Base-by-base conservation (phyloP, 768 basidiomycete species). In the Lentinula lateritia region DNA sequence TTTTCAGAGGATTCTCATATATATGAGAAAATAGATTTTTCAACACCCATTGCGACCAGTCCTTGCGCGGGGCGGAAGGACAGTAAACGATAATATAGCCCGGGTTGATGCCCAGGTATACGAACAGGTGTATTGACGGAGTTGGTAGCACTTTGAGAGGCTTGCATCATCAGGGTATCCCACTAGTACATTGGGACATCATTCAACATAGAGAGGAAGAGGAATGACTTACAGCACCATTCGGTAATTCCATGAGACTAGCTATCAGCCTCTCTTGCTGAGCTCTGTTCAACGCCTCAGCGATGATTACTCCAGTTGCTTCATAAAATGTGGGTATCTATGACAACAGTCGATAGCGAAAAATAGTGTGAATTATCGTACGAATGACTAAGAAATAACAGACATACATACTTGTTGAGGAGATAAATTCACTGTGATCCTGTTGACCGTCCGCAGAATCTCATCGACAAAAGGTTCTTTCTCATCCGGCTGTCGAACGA, bases 301-400 rank as follows among this genome's bases (percentile, higher is more conserved):
- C 84, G 64, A 91, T 88, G 88, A 90, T 90, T 74, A 90, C 87
- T 5, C 89, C 89, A 35, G 90, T 83, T 10, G 89, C 89, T 70
- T 91, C 89, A 66, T 91, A 90, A 76, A 90, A 90, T 0, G 89
- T 90, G 69, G 91, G 89, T 35, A 89, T 86, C 74, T 77, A 70
- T 23, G 23, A 23, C 23, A 23, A 23, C 23, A 23, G 18, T 55
- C 20, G 34, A 50, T 7, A 82, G 61, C 55, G 42, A n/a, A 16
- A 60, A 45, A 35, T 39, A 42, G 28, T 23, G 12, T 23, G 12
- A 48, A 35, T n/a, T n/a, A n/a, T n/a, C n/a, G n/a, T n/a, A n/a
- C n/a, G n/a, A n/a, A n/a, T n/a, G n/a, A n/a, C n/a, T n/a, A 57
- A 46, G 16, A 16, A 16, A 6, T 15, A 36, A 2, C 7, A 53